Conservation (phyloP, 31 red algal genomes). For the Asparagopsis taxiformis region DNA sequence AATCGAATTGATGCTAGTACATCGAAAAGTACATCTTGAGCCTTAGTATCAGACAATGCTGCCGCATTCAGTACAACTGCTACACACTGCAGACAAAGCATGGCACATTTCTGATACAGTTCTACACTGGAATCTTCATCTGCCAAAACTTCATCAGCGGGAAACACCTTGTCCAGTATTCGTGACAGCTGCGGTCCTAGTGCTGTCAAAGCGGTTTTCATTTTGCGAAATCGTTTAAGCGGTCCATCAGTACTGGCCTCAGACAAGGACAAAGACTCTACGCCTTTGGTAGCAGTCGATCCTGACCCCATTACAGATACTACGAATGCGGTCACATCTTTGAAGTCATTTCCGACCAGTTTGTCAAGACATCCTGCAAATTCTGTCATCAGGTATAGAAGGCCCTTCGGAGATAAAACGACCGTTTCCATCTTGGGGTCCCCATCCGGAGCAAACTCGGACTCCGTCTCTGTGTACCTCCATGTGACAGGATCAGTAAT, state of each 20-base stretch:
- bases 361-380: constrained; percentile 30
- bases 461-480: constrained; percentile 51
- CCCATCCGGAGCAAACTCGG: constrained; percentile 34
- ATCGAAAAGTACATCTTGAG: constrained; percentile 52
- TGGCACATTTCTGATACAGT: constrained; percentile 29
- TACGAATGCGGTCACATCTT: constrained; percentile 22
- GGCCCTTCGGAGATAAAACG: constrained; percentile 17
- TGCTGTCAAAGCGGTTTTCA: constrained; percentile 41
- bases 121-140: constrained; percentile 4
- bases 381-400: constrained; percentile 47
- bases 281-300: not conserved
- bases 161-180: constrained; percentile 30
- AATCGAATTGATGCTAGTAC: constrained; percentile 43
- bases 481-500: constrained; percentile 47
- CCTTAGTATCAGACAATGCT: constrained; percentile 19
- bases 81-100: constrained; percentile 49
- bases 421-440: constrained; percentile 47
- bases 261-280: not conserved
- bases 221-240: constrained; percentile 3
- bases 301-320: constrained; percentile 18
- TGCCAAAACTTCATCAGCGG: constrained; percentile 4
- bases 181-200: constrained; percentile 43
- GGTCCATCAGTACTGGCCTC: not conserved
- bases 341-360: constrained; percentile 11
- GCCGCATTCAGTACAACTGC: constrained; percentile 28